These are phyloP conservation scores for Letharia columbiana DNA, from an alignment of 495 filamentous ascomycete genomes.

Conservation along the genomic window DNA sequence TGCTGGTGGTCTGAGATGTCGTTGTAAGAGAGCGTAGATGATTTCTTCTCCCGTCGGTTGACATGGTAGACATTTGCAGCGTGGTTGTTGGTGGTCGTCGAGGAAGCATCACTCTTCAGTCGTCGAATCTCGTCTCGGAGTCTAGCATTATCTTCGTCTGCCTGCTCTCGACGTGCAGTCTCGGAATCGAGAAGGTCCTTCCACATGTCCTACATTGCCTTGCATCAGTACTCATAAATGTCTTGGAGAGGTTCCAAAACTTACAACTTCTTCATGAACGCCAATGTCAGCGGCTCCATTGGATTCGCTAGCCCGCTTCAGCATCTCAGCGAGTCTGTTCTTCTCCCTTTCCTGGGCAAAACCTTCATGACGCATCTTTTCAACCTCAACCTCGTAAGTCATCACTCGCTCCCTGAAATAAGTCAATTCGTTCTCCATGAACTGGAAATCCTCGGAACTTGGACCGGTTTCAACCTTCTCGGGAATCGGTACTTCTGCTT, in stretches of 20 bases:
- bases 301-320: slow-evolving; percentile 57
- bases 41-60: slow-evolving; percentile 48
- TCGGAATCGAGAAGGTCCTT: slow-evolving; percentile 94
- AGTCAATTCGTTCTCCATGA: slow-evolving; percentile 74
- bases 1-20: slow-evolving; percentile 53
- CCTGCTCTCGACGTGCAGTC: slow-evolving; percentile 78
- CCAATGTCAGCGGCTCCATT: slow-evolving; percentile 58
- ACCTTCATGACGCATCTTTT: slow-evolving; percentile 67
- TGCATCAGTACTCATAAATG: background rate
- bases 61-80: slow-evolving; percentile 55
- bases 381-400: slow-evolving; percentile 72
- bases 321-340: slow-evolving; percentile 67
- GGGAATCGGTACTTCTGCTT: slow-evolving; percentile 34
- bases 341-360: slow-evolving; percentile 72
- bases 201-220: slow-evolving; percentile 54
- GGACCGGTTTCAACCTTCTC: slow-evolving; percentile 48
- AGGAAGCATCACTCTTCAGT: slow-evolving; percentile 52
- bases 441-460: slow-evolving; percentile 54
- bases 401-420: slow-evolving; percentile 78
- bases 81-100: slow-evolving; percentile 36
- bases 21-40: slow-evolving; percentile 52
- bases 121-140: slow-evolving; percentile 78
- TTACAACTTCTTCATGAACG: slow-evolving; percentile 65
- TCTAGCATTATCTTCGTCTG: slow-evolving; percentile 76
- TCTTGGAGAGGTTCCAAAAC: background rate